Base-by-base conservation (phyloP, 78 protist species). In the Dictyostelium brefeldianum region DNA sequence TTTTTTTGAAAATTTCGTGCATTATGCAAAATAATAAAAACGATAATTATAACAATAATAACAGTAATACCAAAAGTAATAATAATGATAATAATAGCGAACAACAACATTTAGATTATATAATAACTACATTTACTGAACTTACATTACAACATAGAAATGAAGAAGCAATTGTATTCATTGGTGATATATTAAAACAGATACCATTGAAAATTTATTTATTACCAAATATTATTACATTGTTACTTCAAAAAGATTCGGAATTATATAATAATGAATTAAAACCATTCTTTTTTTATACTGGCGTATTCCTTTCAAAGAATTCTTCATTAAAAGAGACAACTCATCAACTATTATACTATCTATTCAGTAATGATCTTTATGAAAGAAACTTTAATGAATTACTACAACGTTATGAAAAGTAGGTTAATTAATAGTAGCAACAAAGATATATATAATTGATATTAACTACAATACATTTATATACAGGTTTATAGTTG, bases 141-240 rank as follows among this genome's bases (percentile, higher is more conserved):
- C 41, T 78, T n/a, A 54, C 56, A 27, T 31, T 20, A 5, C 83
- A 78, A 17, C 83, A 78, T 54, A 48, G 83, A 31, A 53, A 78
- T 31, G 83, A 78, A 29, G 83, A 78, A 51, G 83, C 83, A 5
- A 54, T 53, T 20, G 15, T 53, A 18, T 78, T 78, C 18, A 78
- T 78, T 18, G 54, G 59, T 27, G 69, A 27, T 53, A 53, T 78
- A 25, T 29, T 78, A 54, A 53, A 78, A 54, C 27, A 25, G 7
- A 48, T 53, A 4, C 83, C 83, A 10, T 11, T 78, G 7, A 48
- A 29, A 53, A 18, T 78, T 17, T 29, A 78, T 53, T 78, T 78
- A 25, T n/a, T 78, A 31, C 83, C 83, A 48, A 46, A 27, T 53
- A 78, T 78, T 48, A n/a, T 78, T n/a, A 78, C 54, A 20, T 57